Base-by-base conservation (phyloP, 1,284 basidiomycete species). In the Malassezia brasiliensis region DNA sequence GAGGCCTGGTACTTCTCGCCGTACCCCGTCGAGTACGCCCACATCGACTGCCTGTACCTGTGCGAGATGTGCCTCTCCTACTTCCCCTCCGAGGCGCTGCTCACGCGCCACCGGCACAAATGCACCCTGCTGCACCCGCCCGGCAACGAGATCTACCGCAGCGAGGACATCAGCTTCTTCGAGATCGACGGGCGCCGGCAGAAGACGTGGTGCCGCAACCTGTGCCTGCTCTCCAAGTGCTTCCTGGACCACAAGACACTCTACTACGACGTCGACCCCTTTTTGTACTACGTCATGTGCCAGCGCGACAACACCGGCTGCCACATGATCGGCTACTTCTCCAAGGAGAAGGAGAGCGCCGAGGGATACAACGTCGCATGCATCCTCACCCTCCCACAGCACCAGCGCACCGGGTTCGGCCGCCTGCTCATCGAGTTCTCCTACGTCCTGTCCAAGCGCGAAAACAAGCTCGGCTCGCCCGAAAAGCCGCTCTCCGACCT, bases 1-100 rank as follows among this genome's bases (percentile, higher is more conserved):
- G 91, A 98, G 69, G 86, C 91, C 9, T 99, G 94, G 94, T 99
- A 98, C 78, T 98, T 98, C 79, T 90, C 88, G 68, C 93, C 94
- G 6, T 98, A 98, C 78, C 94, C 94, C 5, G 85, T 90, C 77
- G 94, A 98, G 78, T 98, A 88, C 78, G 89, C 93, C 37, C 87
- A 98, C 77, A 83, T 94, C 31, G 90, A 91, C 25, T 80, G 91
- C 60, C 82, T 98, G 45, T 96, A 91, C 80, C 84, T 99, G 74
- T 99, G 94, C 83, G 94, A 99, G 78, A 96, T 94, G 84, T 99
- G 94, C 54, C 56, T 74, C 3, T 63, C 59, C 14, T 74, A 72
- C 66, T 74, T 65, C 46, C 65, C 65, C 0, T 66, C 65, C 10
- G 55, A 63, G 10, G 62, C 61, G 37, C 53, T 57, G 6, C 58